Base-by-base conservation (phyloP, 805 yeast species). In the Candida dendrica region DNA sequence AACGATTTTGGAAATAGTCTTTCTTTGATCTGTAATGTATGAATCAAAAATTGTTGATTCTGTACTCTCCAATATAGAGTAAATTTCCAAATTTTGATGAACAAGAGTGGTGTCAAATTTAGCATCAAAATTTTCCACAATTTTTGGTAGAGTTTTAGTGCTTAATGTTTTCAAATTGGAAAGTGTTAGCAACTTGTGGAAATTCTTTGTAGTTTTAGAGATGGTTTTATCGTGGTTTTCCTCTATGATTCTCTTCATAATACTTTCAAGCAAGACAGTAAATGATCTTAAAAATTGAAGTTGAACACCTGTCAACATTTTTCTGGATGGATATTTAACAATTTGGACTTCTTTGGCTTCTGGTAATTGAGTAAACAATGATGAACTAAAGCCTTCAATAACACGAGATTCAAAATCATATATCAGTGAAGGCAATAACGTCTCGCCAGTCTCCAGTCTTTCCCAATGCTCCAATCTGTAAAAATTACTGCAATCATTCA, bases 41-140 rank as follows among this genome's bases (percentile, higher is more conserved):
- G 72, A 70, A 13, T 71, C 73, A 49, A 80, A 79, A 5, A 83
- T 64, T 1, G 74, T 71, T 11, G 64, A 56, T 46, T 79, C 84
- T 57, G 75, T 64, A 41, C 69, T 68, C 16, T 67, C 70, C 41
- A 79, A 50, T 3, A 70, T 59, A 7, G 63, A 56, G 43, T 67
- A 71, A 2, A 80, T 55, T n/a, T 71, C 69, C 22, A 73, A 49
- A 14, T 71, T 63, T 20, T 68, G 64, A 6, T 66, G 64, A 6
- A 68, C 60, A 22, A 75, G 49, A 9, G 68, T 64, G 16, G 74
- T 64, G 34, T 71, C 72, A 47, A 81, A 79, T 3, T 65, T 63
- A 6, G 61, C 53, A 47, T 80, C 82, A 52, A 76, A 80, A 40
- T 61, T 60, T 38, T 66, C 68, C 13, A 79, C 53, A 16, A 78